Percentiles rank a stretch among this genome's conserved stretches.
These are phyloP conservation scores for Colletotrichum sojae DNA, from an alignment of 2,329 filamentous ascomycete species.

Conservation along the genomic window DNA sequence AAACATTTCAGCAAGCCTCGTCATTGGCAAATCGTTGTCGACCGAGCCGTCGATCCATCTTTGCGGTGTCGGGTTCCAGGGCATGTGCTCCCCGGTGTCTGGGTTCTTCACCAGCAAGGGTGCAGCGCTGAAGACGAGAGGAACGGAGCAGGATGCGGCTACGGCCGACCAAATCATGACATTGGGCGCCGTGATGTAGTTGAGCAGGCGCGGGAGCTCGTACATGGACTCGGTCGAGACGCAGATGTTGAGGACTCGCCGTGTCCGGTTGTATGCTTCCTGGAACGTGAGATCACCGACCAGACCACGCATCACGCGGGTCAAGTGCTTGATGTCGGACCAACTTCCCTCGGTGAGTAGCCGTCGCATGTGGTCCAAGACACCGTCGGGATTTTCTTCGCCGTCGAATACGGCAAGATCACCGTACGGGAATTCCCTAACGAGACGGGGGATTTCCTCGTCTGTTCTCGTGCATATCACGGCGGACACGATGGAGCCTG, in stretches of 20 bases:
- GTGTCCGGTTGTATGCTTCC: conserved; percentile 95
- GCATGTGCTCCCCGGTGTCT: conserved; percentile 79
- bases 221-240: conserved; percentile 91
- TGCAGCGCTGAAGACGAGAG: conserved; percentile 85
- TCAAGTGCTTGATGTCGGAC: conserved; percentile 87
- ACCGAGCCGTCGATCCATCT: conserved; percentile 96
- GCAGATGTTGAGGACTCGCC: conserved; percentile 92
- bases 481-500: conserved; percentile 87
- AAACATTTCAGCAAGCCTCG: conserved; percentile 91
- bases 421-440: conserved; percentile 82
- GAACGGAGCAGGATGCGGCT: conserved; percentile 94
- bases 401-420: conserved; percentile 86
- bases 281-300: conserved; percentile 94
- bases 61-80: conserved; percentile 89
- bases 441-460: conserved; percentile 79
- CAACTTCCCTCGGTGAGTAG: conserved; percentile 86
- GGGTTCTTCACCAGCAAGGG: conserved; percentile 89
- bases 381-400: conserved; percentile 68
- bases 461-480: conserved; percentile 85
- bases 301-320: conserved; percentile 83
- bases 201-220: conserved; percentile 87
- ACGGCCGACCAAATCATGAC: conserved; percentile 98
- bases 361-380: conserved; percentile 78
- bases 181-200: conserved; percentile 94
- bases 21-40: conserved; percentile 94